Evolutionary conservation across 1,284 basidiomycete species (phyloP), one percentile per base, ranked within the genome.

Genomic region (Puccinia novopanici): DNA sequence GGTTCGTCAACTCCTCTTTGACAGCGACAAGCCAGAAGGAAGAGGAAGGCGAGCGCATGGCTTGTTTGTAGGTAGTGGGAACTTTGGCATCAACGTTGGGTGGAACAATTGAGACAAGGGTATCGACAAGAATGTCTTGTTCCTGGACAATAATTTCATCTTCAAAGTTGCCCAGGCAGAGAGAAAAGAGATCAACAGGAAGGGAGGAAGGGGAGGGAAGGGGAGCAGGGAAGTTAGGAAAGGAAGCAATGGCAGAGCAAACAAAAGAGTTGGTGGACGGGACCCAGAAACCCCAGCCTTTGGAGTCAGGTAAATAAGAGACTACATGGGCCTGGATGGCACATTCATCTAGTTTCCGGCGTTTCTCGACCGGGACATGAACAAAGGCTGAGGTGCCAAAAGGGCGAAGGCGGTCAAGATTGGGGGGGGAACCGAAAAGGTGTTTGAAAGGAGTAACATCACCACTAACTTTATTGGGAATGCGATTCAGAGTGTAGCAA

Each of bases 201-300:
- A 27, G 13, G 30, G 40, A 22, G 19, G 13, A 2, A 6, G 34
- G 17, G 34, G 30, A 3, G 19, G 19, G 34, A 48, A 5, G n/a
- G 22, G 6, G 4, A 6, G 22, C 2, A 19, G 17, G 24, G 65
- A 2, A 24, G 19, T 48, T 3, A 27, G 4, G 19, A 45, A 67
- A 67, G 6, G 10, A 13, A 17, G 40, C 37, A 22, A 67, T 17
- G 5, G 37, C 40, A 9, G 65, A 67, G 17, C 8, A 3, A 12
- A n/a, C 37, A 17, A 45, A 67, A 17, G 37, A 2, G 19, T 67
- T 45, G 5, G 22, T 8, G 10, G 2, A 1, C 3, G 68, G 68
- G n/a, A 71, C 5, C n/a, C 27, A 71, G 19, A 71, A 71, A 1
- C 22, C 4, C 68, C 68, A 71, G 3, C 68, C 68, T 22, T 71